Percentiles rank a stretch among this genome's conserved stretches.
Conservation (phyloP, 1,284 basidiomycete species). For the Leccinum insolens region DNA sequence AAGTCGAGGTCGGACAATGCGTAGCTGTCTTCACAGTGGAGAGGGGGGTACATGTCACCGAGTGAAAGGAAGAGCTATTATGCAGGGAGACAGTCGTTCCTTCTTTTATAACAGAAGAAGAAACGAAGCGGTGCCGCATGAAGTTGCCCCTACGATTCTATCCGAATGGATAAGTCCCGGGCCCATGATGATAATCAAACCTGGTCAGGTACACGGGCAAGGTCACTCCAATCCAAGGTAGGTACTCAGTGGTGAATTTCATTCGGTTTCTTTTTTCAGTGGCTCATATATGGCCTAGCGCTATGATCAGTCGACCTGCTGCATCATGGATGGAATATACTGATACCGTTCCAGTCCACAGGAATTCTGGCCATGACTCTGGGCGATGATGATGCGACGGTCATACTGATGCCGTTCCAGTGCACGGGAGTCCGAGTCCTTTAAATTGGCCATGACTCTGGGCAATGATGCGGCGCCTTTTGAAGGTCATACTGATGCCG, state of each 20-base stretch:
- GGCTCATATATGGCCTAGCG: not conserved
- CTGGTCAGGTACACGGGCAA: constrained; percentile 10
- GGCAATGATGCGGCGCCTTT: too few relatives aligned
- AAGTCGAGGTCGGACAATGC: constrained; percentile 28
- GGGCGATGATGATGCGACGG: too few relatives aligned
- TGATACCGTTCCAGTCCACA: too few relatives aligned
- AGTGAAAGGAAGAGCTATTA: not conserved
- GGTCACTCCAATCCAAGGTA: not conserved
- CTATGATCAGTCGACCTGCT: not conserved
- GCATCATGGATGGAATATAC: too few relatives aligned
- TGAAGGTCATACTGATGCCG: too few relatives aligned
- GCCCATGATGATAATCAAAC: not conserved
- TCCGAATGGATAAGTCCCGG: not conserved
- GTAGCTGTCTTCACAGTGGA: constrained; percentile 15
- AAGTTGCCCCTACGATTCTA: constrained; percentile 17
- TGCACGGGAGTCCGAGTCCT: too few relatives aligned
- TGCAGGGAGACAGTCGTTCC: too few relatives aligned
- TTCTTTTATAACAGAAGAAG: not conserved
- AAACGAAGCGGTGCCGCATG: not conserved
- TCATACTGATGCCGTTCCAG: too few relatives aligned
- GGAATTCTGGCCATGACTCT: too few relatives aligned
- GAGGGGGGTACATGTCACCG: constrained; percentile 13
- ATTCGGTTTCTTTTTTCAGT: not conserved
- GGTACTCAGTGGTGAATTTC: not conserved
- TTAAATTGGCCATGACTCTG: too few relatives aligned